Conservation (phyloP, 768 basidiomycete genomes). For the Gautieria morchelliformis region DNA sequence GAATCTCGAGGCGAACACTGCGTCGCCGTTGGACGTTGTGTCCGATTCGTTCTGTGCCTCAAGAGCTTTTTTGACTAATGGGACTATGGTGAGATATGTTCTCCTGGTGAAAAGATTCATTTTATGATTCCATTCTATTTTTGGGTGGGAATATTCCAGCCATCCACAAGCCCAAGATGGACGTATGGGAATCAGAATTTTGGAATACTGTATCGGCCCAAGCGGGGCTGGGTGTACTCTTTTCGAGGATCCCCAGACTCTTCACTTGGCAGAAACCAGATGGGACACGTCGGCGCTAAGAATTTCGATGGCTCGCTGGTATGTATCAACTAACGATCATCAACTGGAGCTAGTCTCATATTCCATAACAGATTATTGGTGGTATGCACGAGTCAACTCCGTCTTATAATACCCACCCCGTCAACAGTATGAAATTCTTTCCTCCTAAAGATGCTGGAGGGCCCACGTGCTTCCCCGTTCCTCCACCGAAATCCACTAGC, state of each 20-base stretch:
- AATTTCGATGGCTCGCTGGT: conserved; percentile 10
- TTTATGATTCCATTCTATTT: background rate
- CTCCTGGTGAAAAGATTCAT: background rate
- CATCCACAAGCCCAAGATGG: background rate
- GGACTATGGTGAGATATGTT: conserved; percentile 24
- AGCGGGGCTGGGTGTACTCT: conserved; percentile 21
- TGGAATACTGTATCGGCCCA: conserved; percentile 26
- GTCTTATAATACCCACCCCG: conserved; percentile 23
- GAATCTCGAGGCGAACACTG: conserved; percentile 19
- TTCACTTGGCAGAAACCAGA: conserved; percentile 27
- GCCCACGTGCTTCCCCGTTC: conserved; percentile 8
- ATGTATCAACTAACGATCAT: background rate
- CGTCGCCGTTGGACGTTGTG: conserved; percentile 22
- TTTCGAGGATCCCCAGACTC: conserved; percentile 25
- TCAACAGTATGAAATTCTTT: conserved; percentile 25
- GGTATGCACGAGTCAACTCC: conserved; percentile 19
- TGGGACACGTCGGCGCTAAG: conserved; percentile 32
- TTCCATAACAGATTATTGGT: conserved; percentile 47
- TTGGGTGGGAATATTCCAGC: conserved; percentile 14
- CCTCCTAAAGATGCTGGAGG: conserved; percentile 22
- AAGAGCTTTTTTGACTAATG: conserved; percentile 32
- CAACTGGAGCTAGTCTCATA: background rate
- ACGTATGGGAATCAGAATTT: conserved; percentile 17
- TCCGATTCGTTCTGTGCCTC: conserved; percentile 34
- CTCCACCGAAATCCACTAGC: background rate